These are phyloP conservation scores for Ophiosphaerella narmari DNA, from an alignment of 2,329 filamentous ascomycete genomes.

Conservation along the genomic window DNA sequence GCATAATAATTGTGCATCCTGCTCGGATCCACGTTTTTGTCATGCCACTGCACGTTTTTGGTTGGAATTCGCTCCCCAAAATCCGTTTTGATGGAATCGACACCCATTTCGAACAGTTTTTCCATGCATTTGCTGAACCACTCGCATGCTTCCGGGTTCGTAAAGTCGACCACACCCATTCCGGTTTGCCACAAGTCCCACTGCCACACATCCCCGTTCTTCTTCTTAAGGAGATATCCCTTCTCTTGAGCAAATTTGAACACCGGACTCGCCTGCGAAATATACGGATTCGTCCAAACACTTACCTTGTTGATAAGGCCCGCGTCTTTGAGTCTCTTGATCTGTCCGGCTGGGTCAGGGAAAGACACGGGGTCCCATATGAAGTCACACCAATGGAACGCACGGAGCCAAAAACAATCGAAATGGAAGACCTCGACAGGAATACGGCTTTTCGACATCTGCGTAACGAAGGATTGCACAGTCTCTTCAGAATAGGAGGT, in stretches of 20 bases:
- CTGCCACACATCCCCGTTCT: conserved; percentile 72
- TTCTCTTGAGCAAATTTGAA: conserved; percentile 68
- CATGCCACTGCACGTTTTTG: conserved; percentile 67
- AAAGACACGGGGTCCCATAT: conserved; percentile 71
- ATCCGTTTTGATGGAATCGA: conserved; percentile 76
- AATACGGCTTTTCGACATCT: conserved; percentile 68
- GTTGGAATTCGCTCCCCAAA: conserved; percentile 75
- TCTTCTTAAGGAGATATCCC: conserved; percentile 71
- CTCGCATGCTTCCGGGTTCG: conserved; percentile 68
- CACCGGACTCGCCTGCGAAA: conserved; percentile 69
- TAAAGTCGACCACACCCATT: conserved; percentile 76
- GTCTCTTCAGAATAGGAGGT: conserved; percentile 74
- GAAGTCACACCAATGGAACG: conserved; percentile 77
- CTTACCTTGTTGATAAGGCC: conserved; percentile 66
- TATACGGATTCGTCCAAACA: conserved; percentile 78
- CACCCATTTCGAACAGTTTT: conserved; percentile 68
- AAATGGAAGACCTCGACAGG: conserved; percentile 76
- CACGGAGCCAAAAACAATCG: conserved; percentile 78
- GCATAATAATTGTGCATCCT: conserved; percentile 80
- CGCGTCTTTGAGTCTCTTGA: conserved; percentile 65
- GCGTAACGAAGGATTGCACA: conserved; percentile 69
- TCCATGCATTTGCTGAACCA: conserved; percentile 70
- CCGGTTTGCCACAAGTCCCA: conserved; percentile 80
- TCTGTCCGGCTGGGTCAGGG: conserved; percentile 68
- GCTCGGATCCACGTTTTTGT: conserved; percentile 61